Evolutionary conservation across 2,329 filamentous ascomycete species (phyloP).

Genomic region (Amylocarpus encephaloides): DNA sequence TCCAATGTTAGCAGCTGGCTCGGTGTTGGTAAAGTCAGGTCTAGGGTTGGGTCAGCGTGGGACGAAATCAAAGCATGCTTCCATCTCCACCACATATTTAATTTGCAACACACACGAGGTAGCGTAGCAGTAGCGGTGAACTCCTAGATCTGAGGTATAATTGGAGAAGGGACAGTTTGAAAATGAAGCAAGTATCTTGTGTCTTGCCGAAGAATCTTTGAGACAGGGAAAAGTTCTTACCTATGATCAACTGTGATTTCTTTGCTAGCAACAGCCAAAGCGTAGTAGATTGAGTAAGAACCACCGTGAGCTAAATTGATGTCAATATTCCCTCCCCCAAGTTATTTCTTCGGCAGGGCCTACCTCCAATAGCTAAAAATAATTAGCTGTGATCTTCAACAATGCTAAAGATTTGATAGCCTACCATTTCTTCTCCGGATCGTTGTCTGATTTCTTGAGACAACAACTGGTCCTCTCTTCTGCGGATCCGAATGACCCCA

Average conservation of each 20-base stretch:
- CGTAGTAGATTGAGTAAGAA: constrained; percentile 94
- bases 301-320: constrained; percentile 69
- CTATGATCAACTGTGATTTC: constrained; percentile 78
- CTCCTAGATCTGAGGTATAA: too few relatives aligned
- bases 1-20: constrained; percentile 84
- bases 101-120: background rate
- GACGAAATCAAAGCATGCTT: background rate
- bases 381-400: constrained; percentile 20
- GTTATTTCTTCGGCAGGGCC: constrained; percentile 24
- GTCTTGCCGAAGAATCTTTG: background rate
- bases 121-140: background rate
- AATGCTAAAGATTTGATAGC: constrained; percentile 25
- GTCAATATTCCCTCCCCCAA: constrained; percentile 16
- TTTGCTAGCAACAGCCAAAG: constrained; percentile 84
- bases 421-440: constrained; percentile 75
- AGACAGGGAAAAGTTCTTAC: constrained; percentile 31
- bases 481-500: constrained; percentile 77
- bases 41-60: constrained; percentile 24
- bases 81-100: background rate
- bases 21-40: constrained; percentile 75
- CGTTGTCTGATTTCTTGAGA: constrained; percentile 68
- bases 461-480: constrained; percentile 79
- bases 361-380: constrained; percentile 51
- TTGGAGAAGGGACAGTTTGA: background rate
- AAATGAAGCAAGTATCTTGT: background rate